Conservation (phyloP, 2,329 filamentous ascomycete genomes). For the Thielaviopsis euricoi region DNA sequence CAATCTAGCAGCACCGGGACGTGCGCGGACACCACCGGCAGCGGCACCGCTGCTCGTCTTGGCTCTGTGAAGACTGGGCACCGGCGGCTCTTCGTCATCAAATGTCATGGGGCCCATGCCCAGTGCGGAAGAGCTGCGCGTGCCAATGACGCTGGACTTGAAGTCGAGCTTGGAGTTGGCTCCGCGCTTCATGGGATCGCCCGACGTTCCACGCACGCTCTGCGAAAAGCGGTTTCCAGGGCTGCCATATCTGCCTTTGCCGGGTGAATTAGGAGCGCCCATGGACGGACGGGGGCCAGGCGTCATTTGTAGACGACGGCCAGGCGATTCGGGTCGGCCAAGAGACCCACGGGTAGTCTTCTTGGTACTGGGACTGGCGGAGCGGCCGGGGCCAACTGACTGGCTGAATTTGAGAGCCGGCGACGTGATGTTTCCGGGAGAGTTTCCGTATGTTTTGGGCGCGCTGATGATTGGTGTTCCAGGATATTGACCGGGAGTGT, state of each 20-base stretch:
- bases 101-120: conserved; percentile 29
- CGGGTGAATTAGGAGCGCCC: conserved; percentile 29
- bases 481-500: conserved; percentile 40
- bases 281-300: conserved; percentile 41
- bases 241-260: conserved; percentile 39
- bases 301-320: conserved; percentile 50
- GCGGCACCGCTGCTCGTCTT: conserved; percentile 33
- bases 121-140: conserved; percentile 43
- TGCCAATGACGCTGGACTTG: conserved; percentile 31
- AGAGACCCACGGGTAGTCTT: conserved; percentile 49
- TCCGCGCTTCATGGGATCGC: conserved; percentile 43
- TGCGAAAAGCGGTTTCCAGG: conserved; percentile 38
- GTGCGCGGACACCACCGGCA: conserved; percentile 39
- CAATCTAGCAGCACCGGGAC: conserved; percentile 22
- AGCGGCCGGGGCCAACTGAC: conserved; percentile 62
- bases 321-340: conserved; percentile 76
- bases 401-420: conserved; percentile 72
- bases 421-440: conserved; percentile 44
- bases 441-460: conserved; percentile 37
- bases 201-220: conserved; percentile 43
- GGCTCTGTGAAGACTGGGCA: conserved; percentile 8
- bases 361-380: conserved; percentile 52
- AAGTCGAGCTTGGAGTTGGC: conserved; percentile 28
- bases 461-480: conserved; percentile 46
- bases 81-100: conserved; percentile 35